Conservation (phyloP, 2,329 filamentous ascomycete species). For the Bipolaris victoriae region DNA sequence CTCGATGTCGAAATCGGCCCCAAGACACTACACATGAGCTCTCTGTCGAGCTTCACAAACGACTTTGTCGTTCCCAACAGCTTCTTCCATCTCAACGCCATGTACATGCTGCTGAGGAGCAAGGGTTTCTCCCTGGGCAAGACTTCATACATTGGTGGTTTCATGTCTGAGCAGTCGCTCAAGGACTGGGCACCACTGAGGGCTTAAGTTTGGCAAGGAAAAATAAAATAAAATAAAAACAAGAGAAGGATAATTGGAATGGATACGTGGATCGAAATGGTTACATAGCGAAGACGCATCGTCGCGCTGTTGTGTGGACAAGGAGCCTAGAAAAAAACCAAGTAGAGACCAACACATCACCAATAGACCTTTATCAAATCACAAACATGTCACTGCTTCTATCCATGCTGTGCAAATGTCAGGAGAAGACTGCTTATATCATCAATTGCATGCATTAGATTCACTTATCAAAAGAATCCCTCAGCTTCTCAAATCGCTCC, state of each 20-base stretch:
- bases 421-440: background rate
- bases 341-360: background rate
- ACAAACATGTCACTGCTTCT: background rate
- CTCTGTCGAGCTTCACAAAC: conserved; percentile 21
- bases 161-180: conserved; percentile 27
- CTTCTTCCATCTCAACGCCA: conserved; percentile 33
- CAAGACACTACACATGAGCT: conserved; percentile 22
- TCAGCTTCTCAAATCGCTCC: conserved; percentile 72
- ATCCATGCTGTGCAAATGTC: background rate
- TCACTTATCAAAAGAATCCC: conserved; percentile 47
- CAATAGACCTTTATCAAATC: background rate
- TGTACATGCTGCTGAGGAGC: conserved; percentile 32
- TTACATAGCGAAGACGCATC: background rate
- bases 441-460: background rate
- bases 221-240: background rate
- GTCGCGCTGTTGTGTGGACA: background rate
- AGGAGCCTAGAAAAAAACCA: background rate
- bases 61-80: conserved; percentile 28
- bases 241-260: background rate
- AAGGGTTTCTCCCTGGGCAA: conserved; percentile 30
- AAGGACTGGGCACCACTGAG: conserved; percentile 31
- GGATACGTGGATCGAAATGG: background rate
- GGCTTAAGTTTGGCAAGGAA: conserved; percentile 9
- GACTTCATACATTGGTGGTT: conserved; percentile 18
- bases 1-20: conserved; percentile 17